phyloP scores from a whole-genome alignment of 2,329 filamentous ascomycete genomes.

The Cryphonectria carpinicola region DNA sequence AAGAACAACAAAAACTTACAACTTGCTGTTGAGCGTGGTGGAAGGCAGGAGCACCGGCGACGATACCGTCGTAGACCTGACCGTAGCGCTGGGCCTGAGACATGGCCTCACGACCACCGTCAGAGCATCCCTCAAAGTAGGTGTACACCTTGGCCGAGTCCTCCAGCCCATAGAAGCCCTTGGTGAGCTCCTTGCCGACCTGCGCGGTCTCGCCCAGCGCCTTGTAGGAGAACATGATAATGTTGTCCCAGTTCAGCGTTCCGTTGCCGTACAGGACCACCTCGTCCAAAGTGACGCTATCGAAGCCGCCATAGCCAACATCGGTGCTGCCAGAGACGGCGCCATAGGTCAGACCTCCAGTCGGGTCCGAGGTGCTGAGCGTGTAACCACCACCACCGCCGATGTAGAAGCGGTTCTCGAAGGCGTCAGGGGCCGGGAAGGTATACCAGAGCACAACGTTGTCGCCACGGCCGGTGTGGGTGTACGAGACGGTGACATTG shows the following conservation, averaged over 20 bases:
- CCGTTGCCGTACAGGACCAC: conserved; percentile 52
- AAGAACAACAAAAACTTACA: background rate
- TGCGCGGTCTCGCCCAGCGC: conserved; percentile 55
- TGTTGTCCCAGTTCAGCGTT: conserved; percentile 53
- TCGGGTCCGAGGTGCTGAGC: conserved; percentile 39
- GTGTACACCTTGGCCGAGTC: conserved; percentile 45
- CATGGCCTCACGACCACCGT: conserved; percentile 55
- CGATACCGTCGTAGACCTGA: conserved; percentile 48
- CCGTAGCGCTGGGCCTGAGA: conserved; percentile 46
- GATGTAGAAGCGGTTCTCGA: conserved; percentile 50
- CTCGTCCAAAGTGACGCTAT: conserved; percentile 39
- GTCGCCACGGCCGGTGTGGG: conserved; percentile 39
- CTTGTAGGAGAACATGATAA: conserved; percentile 55
- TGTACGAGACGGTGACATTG: conserved; percentile 43
- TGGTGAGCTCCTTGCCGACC: conserved; percentile 49
- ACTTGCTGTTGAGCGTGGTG: conserved; percentile 45
- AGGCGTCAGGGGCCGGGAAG: conserved; percentile 42
- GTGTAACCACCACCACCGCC: conserved; percentile 49
- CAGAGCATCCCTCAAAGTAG: conserved; percentile 56
- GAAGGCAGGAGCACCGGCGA: conserved; percentile 51
- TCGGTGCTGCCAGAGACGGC: conserved; percentile 46
- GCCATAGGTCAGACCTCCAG: conserved; percentile 47
- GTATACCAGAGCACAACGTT: conserved; percentile 41
- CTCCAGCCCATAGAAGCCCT: conserved; percentile 42
- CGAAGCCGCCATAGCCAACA: conserved; percentile 49